Evolutionary conservation across 2,329 filamentous ascomycete genomes (phyloP).

Genomic region (Fusarium sp.): DNA sequence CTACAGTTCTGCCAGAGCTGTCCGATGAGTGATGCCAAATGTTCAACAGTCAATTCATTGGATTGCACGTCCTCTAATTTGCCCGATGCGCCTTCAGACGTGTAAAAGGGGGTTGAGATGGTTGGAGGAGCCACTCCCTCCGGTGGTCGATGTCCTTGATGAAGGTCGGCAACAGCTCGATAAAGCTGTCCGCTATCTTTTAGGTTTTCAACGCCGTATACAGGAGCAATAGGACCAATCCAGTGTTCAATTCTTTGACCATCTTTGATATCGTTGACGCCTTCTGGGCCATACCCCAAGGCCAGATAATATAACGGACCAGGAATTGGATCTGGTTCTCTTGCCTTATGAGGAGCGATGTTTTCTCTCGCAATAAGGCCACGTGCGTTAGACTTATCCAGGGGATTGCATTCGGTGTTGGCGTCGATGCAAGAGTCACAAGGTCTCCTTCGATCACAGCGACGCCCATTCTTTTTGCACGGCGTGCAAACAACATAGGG

Average conservation of each 20-base stretch:
- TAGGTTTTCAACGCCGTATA: conserved; percentile 19
- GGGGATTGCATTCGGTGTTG: neutral
- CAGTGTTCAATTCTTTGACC: conserved; percentile 37
- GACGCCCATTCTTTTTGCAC: conserved; percentile 23
- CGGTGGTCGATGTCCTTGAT: conserved; percentile 22
- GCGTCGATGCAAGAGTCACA: conserved; percentile 51
- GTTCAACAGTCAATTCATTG: neutral
- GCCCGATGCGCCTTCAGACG: neutral
- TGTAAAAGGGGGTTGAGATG: neutral
- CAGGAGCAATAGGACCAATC: conserved; percentile 39
- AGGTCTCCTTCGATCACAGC: conserved; percentile 54
- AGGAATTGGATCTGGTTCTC: neutral
- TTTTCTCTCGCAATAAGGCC: conserved; percentile 16
- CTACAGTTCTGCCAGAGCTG: neutral
- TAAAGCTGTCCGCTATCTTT: neutral
- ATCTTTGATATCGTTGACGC: conserved; percentile 41
- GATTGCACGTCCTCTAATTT: neutral
- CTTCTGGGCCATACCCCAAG: conserved; percentile 45
- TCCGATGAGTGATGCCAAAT: conserved; percentile 6
- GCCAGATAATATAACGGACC: conserved; percentile 52
- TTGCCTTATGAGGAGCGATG: no score
- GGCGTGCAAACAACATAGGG: conserved; percentile 43
- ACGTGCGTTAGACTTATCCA: neutral
- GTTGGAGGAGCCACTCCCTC: neutral
- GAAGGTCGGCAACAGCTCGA: neutral